Base-by-base conservation (phyloP, 2,329 filamentous ascomycete species). In the Aspergillus vadensis region DNA sequence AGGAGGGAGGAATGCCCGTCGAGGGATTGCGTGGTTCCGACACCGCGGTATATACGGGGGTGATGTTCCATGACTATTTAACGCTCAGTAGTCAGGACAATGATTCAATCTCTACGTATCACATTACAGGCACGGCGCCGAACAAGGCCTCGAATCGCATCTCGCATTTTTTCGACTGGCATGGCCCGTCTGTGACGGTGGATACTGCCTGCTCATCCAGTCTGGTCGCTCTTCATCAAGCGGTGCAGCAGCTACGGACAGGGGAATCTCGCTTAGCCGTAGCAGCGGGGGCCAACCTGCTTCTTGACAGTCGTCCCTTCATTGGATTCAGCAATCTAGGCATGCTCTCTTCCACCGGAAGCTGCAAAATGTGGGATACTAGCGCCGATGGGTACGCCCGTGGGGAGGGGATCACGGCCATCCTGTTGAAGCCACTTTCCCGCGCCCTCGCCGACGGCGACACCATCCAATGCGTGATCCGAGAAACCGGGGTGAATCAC, bases 391-490 rank as follows among this genome's bases (percentile, higher is more conserved):
- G 58, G 14, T 59, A 59, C 30, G 58, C 51, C 3, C 52, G 58
- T 3, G 58, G 43, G 4, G 58, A 59, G 5, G 58, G 58, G 1
- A 36, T 55, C 1, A 44, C 43, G 3, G 41, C 41, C 7, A 1
- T 59, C 2, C 23, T 59, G 5, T n/a, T 59, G n/a, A 59, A 81
- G 63, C 71, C 68, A 0, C 59, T 81, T 0, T 65, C 71, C 6
- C 69, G 76, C 52, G 80, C 80, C 1, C 52, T 81, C 3, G 63
- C 67, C 12, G 76, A 78, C 38, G 72, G 74, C 5, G 77, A 82
- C 62, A 67, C 69, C 0, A 75, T 82, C 38, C 70, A 75, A 2
- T 74, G 76, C 1, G 69, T 59, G 5, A 47, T 82, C 15, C 67
- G 72, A 12, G 73, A 67, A 1, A 75, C 72, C n/a, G 77, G 72